Evolutionary conservation across 495 filamentous ascomycete genomes (phyloP).

Genomic region (Eremomyces bilateralis): DNA sequence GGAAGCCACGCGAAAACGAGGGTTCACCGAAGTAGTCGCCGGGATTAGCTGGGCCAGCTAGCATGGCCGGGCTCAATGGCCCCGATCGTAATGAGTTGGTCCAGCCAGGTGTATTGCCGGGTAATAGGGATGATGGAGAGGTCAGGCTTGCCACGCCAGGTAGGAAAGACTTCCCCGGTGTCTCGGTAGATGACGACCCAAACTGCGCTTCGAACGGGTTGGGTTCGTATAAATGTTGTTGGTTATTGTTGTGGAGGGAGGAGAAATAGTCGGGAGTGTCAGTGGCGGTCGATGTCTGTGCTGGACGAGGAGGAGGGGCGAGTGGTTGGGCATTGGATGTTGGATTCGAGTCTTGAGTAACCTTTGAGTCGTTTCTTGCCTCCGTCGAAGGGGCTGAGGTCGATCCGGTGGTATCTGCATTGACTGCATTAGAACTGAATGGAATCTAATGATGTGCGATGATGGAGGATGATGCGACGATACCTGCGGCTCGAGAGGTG

Average conservation of each 20-base stretch:
- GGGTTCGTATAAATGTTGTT: constrained; percentile 49
- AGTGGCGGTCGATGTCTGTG: constrained; percentile 21
- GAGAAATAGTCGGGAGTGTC: constrained; percentile 66
- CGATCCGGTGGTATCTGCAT: too few species aligned
- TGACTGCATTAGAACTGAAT: too few species aligned
- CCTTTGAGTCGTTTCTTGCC: too few species aligned
- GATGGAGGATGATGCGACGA: too few species aligned
- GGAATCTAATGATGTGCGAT: too few species aligned
- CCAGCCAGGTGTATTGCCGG: constrained; percentile 50
- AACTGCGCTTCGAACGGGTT: constrained; percentile 97
- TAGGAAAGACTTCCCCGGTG: constrained; percentile 72
- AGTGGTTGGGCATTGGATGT: constrained; percentile 39
- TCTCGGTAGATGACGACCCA: constrained; percentile 39
- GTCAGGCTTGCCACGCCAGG: constrained; percentile 81
- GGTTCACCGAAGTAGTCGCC: constrained; percentile 48
- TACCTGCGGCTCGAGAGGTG: too few species aligned
- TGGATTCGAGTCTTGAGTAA: too few species aligned
- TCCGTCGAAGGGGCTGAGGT: too few species aligned
- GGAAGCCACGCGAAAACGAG: constrained; percentile 59
- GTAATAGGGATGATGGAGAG: constrained; percentile 62
- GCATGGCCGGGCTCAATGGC: constrained; percentile 92
- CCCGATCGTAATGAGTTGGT: constrained; percentile 71
- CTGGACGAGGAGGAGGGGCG: constrained; percentile 60
- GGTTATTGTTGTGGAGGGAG: constrained; percentile 26
- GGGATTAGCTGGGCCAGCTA: constrained; percentile 58